A percentile compares a stretch with the other conserved stretches of the same genome.
These are phyloP conservation scores for Ophiostoma piceae DNA, from an alignment of 2,329 filamentous ascomycete species.

Conservation along the genomic window DNA sequence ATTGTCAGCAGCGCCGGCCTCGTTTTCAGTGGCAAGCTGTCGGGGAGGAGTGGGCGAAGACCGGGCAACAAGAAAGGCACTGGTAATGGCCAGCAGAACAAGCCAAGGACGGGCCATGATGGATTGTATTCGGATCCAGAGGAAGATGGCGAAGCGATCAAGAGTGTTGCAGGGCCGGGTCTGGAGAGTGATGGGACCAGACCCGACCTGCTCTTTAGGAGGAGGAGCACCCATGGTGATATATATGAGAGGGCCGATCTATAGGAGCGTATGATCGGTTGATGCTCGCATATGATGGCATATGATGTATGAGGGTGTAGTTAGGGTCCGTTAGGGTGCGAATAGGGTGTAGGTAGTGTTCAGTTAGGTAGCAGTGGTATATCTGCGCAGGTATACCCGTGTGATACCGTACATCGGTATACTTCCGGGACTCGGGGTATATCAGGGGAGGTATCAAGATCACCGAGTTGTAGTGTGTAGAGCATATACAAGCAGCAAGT, in stretches of 20 bases:
- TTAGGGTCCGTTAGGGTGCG: neutral
- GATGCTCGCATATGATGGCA: neutral
- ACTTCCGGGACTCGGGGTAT: neutral
- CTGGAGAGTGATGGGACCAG: neutral
- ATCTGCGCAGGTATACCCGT: neutral
- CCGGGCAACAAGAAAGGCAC: slow-evolving; percentile 10
- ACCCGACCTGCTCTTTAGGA: neutral
- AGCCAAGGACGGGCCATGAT: slow-evolving; percentile 16
- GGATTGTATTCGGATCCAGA: neutral
- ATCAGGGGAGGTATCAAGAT: neutral
- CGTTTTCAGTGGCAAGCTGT: slow-evolving; percentile 4
- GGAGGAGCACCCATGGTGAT: slow-evolving; percentile 9
- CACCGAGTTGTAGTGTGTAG: neutral
- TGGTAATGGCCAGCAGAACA: neutral
- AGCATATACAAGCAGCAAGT: neutral
- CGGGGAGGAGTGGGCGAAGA: slow-evolving; percentile 15
- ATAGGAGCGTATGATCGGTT: neutral
- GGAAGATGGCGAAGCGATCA: neutral
- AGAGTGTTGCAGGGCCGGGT: neutral
- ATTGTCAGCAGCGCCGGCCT: slow-evolving; percentile 16
- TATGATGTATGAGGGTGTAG: neutral
- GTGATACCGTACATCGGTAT: slow-evolving; percentile 7
- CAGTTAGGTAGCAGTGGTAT: neutral
- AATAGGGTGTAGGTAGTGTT: neutral
- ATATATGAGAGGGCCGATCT: neutral